Conservation (phyloP, 2,329 filamentous ascomycete species). For the Cladosporium velox region DNA sequence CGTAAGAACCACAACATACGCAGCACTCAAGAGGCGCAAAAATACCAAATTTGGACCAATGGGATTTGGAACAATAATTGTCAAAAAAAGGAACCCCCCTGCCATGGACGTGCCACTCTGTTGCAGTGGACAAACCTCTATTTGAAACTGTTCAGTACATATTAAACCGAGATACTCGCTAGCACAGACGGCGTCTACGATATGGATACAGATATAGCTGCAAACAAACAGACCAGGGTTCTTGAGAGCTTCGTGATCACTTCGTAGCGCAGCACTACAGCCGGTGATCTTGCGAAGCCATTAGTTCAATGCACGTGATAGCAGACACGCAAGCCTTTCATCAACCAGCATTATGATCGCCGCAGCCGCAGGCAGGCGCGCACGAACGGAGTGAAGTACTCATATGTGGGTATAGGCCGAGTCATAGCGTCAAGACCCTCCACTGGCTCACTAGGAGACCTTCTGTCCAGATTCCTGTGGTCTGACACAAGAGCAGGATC, state of each 20-base stretch:
- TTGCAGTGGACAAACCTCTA: background rate
- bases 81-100: background rate
- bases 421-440: background rate
- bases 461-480: background rate
- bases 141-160: background rate
- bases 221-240: background rate
- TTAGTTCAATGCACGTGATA: background rate
- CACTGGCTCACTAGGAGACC: background rate
- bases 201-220: background rate
- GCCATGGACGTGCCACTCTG: background rate
- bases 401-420: background rate
- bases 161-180: background rate
- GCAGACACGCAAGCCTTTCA: slow-evolving; percentile 4
- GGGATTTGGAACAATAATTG: background rate
- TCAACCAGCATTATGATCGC: slow-evolving; percentile 11
- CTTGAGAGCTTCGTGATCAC: background rate
- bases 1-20: background rate
- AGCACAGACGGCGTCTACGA: background rate
- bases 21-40: background rate
- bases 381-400: background rate
- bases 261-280: background rate
- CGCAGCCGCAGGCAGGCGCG: background rate
- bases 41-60: background rate
- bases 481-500: background rate
- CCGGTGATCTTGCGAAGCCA: background rate